A percentile compares a stretch with the other conserved stretches of the same genome.
These are phyloP conservation scores for Oropetium thomaeum DNA, from an alignment of 176 grass and related monocot genomes.

Conservation along the genomic window DNA sequence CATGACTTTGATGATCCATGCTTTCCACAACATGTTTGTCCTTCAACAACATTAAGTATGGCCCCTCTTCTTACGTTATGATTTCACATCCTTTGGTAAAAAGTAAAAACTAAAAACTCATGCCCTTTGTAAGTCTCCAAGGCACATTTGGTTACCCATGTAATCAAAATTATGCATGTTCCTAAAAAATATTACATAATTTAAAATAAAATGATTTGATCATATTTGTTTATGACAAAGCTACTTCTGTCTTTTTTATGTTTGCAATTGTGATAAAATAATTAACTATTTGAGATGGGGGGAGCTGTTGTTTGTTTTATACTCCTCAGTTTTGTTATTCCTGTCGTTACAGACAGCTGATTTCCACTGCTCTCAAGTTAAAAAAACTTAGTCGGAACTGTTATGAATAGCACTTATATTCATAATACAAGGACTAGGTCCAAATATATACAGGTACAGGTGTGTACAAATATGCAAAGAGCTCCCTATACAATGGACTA, in stretches of 20 bases:
- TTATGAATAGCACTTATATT: no score
- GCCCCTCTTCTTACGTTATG: not conserved
- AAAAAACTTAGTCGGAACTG: no score
- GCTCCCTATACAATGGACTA: no score
- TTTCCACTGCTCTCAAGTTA: no score
- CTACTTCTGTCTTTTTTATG: not conserved
- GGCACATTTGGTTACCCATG: not conserved
- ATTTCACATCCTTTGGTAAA: not conserved
- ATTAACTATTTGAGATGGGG: not conserved
- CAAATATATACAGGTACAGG: no score
- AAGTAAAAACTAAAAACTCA: no score
- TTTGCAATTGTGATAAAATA: not conserved
- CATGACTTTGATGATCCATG: slow-evolving; percentile 4
- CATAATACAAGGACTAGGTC: no score
- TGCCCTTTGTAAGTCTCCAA: not conserved
- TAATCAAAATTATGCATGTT: not conserved
- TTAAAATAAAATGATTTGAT: not conserved
- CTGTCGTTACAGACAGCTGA: no score
- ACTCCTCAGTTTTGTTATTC: no score
- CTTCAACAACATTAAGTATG: slow-evolving; percentile 34
- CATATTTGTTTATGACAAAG: not conserved
- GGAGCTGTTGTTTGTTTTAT: not conserved
- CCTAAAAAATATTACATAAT: not conserved
- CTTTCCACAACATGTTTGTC: slow-evolving; percentile 16
- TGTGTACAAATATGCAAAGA: no score